Evolutionary conservation across 2,329 filamentous ascomycete species (phyloP).

Genomic region (Samsoniella hepiali): DNA sequence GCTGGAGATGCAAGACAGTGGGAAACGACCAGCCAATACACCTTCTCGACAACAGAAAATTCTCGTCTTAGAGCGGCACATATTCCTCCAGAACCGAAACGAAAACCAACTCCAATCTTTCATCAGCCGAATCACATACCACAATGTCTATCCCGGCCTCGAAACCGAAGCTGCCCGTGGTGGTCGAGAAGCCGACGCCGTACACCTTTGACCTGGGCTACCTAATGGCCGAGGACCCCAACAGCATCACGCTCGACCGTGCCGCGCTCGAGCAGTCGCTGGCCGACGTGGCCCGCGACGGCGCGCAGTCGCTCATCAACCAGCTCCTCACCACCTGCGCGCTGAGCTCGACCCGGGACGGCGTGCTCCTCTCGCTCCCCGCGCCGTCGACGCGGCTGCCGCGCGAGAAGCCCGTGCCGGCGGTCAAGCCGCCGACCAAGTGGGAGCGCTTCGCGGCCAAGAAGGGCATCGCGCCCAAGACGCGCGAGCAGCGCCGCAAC

Average conservation of each 20-base stretch:
- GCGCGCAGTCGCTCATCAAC: conserved; percentile 88
- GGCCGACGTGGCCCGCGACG: conserved; percentile 74
- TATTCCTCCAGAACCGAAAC: not conserved
- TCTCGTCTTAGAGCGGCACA: not conserved
- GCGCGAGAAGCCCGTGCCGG: conserved; percentile 87
- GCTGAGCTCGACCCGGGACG: conserved; percentile 63
- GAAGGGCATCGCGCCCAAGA: conserved; percentile 93
- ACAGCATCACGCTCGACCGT: conserved; percentile 64
- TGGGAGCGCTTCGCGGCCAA: conserved; percentile 96
- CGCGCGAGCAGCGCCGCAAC: conserved; percentile 69
- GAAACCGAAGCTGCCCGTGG: conserved; percentile 55
- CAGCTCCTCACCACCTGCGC: conserved; percentile 88
- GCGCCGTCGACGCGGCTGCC: conserved; percentile 67
- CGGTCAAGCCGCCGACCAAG: conserved; percentile 78
- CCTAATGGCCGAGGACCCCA: conserved; percentile 81
- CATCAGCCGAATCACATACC: not conserved
- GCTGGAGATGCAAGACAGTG: not conserved
- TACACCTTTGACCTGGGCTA: conserved; percentile 92
- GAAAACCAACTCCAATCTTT: not conserved
- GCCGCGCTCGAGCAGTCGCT: conserved; percentile 63
- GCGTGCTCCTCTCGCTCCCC: conserved; percentile 79
- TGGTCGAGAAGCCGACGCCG: conserved; percentile 77
- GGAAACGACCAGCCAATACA: not conserved
- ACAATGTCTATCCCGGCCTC: conserved; percentile 37
- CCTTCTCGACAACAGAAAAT: not conserved